Evolutionary conservation across 2,329 filamentous ascomycete genomes (phyloP).

Genomic region (Didymosphaeria variabile): DNA sequence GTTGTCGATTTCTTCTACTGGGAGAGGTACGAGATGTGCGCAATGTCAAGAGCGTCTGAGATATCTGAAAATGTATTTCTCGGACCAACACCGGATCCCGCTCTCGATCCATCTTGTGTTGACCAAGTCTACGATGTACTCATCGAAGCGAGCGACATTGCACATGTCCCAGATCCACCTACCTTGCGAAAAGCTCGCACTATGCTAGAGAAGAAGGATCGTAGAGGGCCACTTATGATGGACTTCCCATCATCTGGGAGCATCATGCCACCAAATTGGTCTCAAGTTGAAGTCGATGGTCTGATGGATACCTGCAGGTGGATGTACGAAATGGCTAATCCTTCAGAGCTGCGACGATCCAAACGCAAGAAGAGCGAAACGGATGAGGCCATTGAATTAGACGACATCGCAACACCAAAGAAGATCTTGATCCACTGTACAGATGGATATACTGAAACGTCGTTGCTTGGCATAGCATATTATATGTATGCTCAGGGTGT

Average conservation of each 20-base stretch:
- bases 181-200: constrained; percentile 70
- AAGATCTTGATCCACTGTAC: constrained; percentile 91
- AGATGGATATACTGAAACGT: constrained; percentile 96
- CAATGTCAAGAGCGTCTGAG: constrained; percentile 88
- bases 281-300: constrained; percentile 81
- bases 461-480: constrained; percentile 88
- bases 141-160: constrained; percentile 88
- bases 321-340: constrained; percentile 85
- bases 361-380: constrained; percentile 58
- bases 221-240: constrained; percentile 63
- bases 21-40: constrained; percentile 91
- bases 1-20: constrained; percentile 90
- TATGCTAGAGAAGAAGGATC: constrained; percentile 57
- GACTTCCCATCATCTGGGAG: constrained; percentile 97
- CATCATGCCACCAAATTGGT: constrained; percentile 84
- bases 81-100: constrained; percentile 81
- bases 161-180: constrained; percentile 75
- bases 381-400: constrained; percentile 66
- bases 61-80: constrained; percentile 91
- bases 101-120: constrained; percentile 53
- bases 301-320: constrained; percentile 88
- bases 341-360: constrained; percentile 52
- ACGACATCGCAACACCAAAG: constrained; percentile 54
- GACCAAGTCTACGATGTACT: constrained; percentile 78
- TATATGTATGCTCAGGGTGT: constrained; percentile 89